Evolutionary conservation across 176 grass and related monocot species (phyloP).

Genomic region (Saccharum officinarum): DNA sequence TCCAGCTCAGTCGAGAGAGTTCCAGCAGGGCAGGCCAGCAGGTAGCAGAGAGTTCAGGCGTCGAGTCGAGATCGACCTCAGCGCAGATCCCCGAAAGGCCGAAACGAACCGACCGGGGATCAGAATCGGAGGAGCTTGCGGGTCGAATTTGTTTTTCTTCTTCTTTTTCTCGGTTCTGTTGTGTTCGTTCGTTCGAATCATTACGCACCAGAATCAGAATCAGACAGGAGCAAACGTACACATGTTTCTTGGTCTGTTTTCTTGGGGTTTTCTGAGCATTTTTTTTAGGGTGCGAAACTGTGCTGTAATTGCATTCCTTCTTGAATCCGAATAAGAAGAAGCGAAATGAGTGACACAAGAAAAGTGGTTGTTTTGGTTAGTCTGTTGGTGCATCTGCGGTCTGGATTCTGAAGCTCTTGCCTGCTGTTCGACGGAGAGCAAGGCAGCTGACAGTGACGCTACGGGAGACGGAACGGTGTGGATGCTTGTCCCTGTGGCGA

Average conservation of each 20-base stretch:
- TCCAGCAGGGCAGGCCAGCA: neutral
- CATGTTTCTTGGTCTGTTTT: neutral
- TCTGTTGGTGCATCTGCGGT: too few relatives aligned
- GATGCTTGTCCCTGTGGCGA: too few relatives aligned
- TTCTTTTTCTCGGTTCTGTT: neutral
- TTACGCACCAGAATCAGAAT: neutral
- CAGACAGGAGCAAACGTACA: neutral
- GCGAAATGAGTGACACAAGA: neutral
- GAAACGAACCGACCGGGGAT: neutral
- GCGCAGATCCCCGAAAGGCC: neutral
- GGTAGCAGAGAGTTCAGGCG: neutral
- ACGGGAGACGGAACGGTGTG: too few relatives aligned
- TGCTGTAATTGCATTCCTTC: slow-evolving; percentile 28
- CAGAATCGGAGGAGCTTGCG: neutral
- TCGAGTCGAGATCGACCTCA: neutral
- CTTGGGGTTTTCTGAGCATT: neutral
- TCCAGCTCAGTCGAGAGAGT: slow-evolving; percentile 20
- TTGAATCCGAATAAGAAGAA: slow-evolving; percentile 24
- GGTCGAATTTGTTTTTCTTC: neutral
- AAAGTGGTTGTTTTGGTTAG: too few relatives aligned
- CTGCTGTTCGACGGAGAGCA: too few relatives aligned
- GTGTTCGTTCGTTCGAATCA: slow-evolving; percentile 19
- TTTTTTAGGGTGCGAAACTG: neutral
- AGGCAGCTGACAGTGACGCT: too few relatives aligned
- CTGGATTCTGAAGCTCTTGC: too few relatives aligned